A percentile compares a stretch with the other conserved stretches of the same genome.
Conservation (phyloP, 805 yeast species). For the Myxozyma geophila region DNA sequence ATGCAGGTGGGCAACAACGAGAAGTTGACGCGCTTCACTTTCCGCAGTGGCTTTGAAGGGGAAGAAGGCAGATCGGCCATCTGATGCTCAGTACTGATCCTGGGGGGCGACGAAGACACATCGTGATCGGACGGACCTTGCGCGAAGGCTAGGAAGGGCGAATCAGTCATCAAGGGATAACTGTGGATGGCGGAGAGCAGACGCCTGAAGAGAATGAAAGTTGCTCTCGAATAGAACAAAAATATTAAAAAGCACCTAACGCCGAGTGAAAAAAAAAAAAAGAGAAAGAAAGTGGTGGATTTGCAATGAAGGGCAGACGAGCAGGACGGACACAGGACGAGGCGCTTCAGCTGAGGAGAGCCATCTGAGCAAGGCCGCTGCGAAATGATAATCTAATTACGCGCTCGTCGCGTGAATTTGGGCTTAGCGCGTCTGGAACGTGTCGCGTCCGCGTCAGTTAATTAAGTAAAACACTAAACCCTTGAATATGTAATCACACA, state of each 20-base stretch:
- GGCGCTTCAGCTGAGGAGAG: background rate
- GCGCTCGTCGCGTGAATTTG: slow-evolving; percentile 4
- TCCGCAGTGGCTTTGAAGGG: slow-evolving; percentile 6
- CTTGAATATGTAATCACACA: background rate
- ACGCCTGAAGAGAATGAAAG: background rate
- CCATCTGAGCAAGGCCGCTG: background rate
- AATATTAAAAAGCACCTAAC: background rate
- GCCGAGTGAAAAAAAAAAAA: background rate
- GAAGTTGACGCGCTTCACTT: slow-evolving; percentile 27
- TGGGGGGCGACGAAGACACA: slow-evolving; percentile 5
- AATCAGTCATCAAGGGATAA: background rate
- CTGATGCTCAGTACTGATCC: background rate
- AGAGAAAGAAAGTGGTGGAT: background rate
- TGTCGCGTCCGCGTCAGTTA: slow-evolving; percentile 13
- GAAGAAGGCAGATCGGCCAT: slow-evolving; percentile 6
- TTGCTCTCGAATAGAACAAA: background rate
- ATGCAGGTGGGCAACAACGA: slow-evolving; percentile 14
- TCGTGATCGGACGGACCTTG: slow-evolving; percentile 1
- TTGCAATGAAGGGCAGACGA: background rate
- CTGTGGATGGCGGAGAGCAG: background rate
- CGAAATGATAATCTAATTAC: background rate
- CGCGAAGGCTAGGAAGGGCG: background rate
- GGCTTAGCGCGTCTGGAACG: slow-evolving; percentile 11
- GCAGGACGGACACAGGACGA: background rate
- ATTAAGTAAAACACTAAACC: background rate